Base-by-base conservation (phyloP, 129 eudicot species). In the Erigeron canadensis region DNA sequence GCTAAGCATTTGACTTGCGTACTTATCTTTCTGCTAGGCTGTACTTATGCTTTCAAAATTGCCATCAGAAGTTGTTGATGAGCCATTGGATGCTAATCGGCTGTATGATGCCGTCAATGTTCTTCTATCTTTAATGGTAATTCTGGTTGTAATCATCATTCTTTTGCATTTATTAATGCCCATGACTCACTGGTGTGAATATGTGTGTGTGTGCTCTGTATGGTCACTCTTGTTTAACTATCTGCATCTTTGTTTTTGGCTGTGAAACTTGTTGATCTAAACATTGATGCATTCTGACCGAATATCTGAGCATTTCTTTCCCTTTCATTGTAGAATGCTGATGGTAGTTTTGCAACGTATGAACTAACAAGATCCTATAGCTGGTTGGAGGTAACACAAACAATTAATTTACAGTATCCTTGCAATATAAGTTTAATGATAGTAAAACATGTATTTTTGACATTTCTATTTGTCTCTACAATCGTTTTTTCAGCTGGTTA, bases 321-420 rank as follows among this genome's bases (percentile, higher is more conserved):
- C 57, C 56, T 62, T 40, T 58, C 38, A 66, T 72, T 76, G 70
- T 96, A 93, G 98, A 93, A 93, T 72, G 71, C 54, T 17, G 86
- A 69, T 59, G 98, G 98, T 67, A 84, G 98, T 55, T 87, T 87
- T 84, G 98, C 96, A 65, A 89, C 98, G 40, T 93, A 93, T 93
- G 98, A 93, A 79, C 90, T 93, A 62, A 89, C 96, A 43, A 84
- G 98, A 82, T 93, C 98, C 78, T 93, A 89, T 75, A 71, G 83
- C 12, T 93, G 98, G 96, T 71, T 93, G 70, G 98, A 93, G 98
- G 98, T 89, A 82, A 18, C 50, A 1, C 34, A 28, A 28, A 28
- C 34, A 28, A 28, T 28, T 28, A 28, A 2, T 28, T 28, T 28
- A 28, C 15, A 34, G 19, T 67, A 11, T 23, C 2, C 37, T 19